These are phyloP conservation scores for Grammothele lineata DNA, from an alignment of 768 basidiomycete genomes.

Conservation along the genomic window DNA sequence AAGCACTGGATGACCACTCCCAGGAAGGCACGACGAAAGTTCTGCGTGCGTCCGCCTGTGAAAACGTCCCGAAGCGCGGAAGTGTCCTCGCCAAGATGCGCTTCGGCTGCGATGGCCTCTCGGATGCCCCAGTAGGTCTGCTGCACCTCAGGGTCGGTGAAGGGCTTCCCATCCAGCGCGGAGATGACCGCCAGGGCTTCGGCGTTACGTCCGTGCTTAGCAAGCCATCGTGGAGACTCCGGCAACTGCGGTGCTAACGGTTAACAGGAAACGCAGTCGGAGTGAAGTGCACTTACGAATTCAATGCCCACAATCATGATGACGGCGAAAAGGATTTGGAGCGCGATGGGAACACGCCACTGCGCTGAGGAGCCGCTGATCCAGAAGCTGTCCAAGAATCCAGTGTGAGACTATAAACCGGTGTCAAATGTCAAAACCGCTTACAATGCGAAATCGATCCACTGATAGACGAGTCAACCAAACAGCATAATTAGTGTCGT, in stretches of 20 bases:
- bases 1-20: slow-evolving; percentile 60
- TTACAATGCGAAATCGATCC: slow-evolving; percentile 62
- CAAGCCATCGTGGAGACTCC: slow-evolving; percentile 59
- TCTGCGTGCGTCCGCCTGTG: slow-evolving; percentile 51
- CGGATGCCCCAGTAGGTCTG: slow-evolving; percentile 50
- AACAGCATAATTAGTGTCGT: too few species aligned
- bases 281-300: slow-evolving; percentile 36
- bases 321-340: slow-evolving; percentile 54
- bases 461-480: slow-evolving; percentile 29
- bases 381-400: slow-evolving; percentile 39
- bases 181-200: slow-evolving; percentile 59
- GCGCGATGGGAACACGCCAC: slow-evolving; percentile 60
- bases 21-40: slow-evolving; percentile 53
- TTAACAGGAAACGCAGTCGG: too few species aligned
- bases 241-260: slow-evolving; percentile 37
- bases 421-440: slow-evolving; percentile 12
- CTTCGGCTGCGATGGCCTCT: slow-evolving; percentile 47
- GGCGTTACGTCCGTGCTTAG: slow-evolving; percentile 48
- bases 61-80: slow-evolving; percentile 51
- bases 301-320: slow-evolving; percentile 46
- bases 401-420: not conserved
- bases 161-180: slow-evolving; percentile 51
- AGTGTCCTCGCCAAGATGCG: slow-evolving; percentile 18
- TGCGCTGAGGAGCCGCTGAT: slow-evolving; percentile 45
- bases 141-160: slow-evolving; percentile 42